Percentiles rank a stretch among this genome's conserved stretches.
phyloP scores from a whole-genome alignment of 192 early-diverging fungal species.

The Backusella luteola region DNA sequence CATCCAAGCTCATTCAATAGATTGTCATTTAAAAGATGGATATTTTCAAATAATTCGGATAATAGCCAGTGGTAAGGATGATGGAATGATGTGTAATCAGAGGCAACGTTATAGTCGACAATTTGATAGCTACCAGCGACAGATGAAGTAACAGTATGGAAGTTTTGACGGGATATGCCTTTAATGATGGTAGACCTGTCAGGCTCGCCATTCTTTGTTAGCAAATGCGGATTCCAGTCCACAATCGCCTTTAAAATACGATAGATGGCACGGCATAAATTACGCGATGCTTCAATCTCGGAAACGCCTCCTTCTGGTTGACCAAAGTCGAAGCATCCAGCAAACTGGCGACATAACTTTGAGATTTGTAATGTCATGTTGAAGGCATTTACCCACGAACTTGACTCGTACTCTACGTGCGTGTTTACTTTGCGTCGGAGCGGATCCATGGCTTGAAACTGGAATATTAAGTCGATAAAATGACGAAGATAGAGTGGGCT shows the following conservation, averaged over 20 bases:
- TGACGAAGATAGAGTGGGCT: constrained; percentile 58
- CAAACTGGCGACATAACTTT: constrained; percentile 74
- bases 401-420: constrained; percentile 92
- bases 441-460: constrained; percentile 95
- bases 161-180: constrained; percentile 24
- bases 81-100: constrained; percentile 77
- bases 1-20: constrained; percentile 55
- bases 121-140: constrained; percentile 43
- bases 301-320: background rate
- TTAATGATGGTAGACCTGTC: background rate
- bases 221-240: constrained; percentile 17
- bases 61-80: constrained; percentile 93
- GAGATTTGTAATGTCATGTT: constrained; percentile 81
- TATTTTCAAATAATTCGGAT: constrained; percentile 71
- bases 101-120: constrained; percentile 56
- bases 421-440: constrained; percentile 68
- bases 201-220: background rate
- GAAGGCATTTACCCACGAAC: constrained; percentile 90
- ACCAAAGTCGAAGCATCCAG: constrained; percentile 52
- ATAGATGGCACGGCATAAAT: constrained; percentile 25
- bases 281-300: constrained; percentile 3
- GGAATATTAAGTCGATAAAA: constrained; percentile 75
- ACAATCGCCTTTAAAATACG: constrained; percentile 14
- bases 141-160: constrained; percentile 43
- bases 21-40: constrained; percentile 57